Base-by-base conservation (phyloP, 2,329 filamentous ascomycete genomes). In the Podosphaera aphanis region DNA sequence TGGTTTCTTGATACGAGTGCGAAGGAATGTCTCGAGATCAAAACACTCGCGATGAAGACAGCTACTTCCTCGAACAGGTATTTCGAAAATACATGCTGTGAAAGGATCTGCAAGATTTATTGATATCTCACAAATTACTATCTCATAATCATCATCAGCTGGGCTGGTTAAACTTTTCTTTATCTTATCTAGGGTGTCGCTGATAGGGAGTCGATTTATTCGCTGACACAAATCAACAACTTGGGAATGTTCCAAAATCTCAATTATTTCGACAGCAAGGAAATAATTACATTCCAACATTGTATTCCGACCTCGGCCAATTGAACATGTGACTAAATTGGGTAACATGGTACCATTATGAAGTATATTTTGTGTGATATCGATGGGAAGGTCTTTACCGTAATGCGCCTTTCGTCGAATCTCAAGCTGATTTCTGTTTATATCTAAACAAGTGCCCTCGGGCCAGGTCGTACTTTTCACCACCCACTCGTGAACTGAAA, bases 21-120 rank as follows among this genome's bases (percentile, higher is more conserved):
- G 61, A 7, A 98, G 69, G 65, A 83, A 95, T 0, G 73, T 86
- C 18, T 80, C 71, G 6, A 94, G 73, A 58, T 95, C 88, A 57
- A 95, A 94, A 57, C 85, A 93, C 57, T 94, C 83, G 31, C 79
- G 65, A 57, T 98, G 88, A 20, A 65, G 64, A 59, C 90, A 98
- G 2, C 60, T 54, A 6, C 56, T 63, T 21, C 83, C 77, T 23
- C 86, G 77, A 1, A 78, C 83, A 1, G 90, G 88, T 0, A 70
- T 67, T 4, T 71, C 64, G 57, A 81, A 85, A 10, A 90, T 68
- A 11, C 57, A 63, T 1, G 70, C 64, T 47, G 66, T 78, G 56
- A 81, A 82, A 0, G 79, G 77, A 57, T 83, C 79, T 0, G 73
- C 64, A 13, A 85, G 62, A 49, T 76, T 69, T 46, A 85, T 66